Evolutionary conservation across 1,284 basidiomycete genomes (phyloP).

Genomic region (Fomitopsis schrenkii): DNA sequence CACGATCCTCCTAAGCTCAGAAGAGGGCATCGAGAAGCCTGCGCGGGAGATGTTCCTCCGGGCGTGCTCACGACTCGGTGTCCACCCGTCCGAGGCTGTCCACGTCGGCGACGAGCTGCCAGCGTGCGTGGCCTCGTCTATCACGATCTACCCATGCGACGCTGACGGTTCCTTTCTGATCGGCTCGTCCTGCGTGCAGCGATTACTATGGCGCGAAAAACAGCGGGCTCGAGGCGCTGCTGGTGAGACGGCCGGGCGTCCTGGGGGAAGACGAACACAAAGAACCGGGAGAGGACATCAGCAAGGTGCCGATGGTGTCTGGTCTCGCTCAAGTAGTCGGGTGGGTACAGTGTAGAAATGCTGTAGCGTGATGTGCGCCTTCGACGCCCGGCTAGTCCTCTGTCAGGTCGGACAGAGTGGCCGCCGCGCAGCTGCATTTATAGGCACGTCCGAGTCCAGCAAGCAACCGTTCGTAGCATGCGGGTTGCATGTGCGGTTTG

Average conservation of each 20-base stretch:
- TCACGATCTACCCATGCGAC: neutral
- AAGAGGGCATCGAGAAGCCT: conserved; percentile 67
- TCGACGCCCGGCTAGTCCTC: too few species aligned
- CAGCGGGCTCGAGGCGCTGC: conserved; percentile 55
- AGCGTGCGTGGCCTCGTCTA: conserved; percentile 38
- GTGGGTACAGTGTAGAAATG: conserved; percentile 19
- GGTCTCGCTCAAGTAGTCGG: conserved; percentile 39
- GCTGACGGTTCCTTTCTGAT: neutral
- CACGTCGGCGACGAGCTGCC: conserved; percentile 73
- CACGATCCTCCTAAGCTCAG: conserved; percentile 60
- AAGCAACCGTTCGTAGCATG: too few species aligned
- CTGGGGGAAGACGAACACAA: conserved; percentile 48
- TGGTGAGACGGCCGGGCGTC: conserved; percentile 47
- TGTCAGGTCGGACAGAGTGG: too few species aligned
- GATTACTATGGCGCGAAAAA: conserved; percentile 63
- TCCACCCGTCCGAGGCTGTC: conserved; percentile 42
- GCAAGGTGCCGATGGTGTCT: conserved; percentile 34
- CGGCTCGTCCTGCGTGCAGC: conserved; percentile 29
- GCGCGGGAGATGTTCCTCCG: conserved; percentile 50
- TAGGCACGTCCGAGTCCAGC: too few species aligned
- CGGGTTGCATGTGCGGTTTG: too few species aligned
- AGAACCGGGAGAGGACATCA: conserved; percentile 36
- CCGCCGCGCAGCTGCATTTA: too few species aligned
- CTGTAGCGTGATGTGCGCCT: neutral
- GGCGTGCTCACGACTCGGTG: conserved; percentile 27